phyloP scores from a whole-genome alignment of 371 early-diverging fungal species.

The Mucor indicus region DNA sequence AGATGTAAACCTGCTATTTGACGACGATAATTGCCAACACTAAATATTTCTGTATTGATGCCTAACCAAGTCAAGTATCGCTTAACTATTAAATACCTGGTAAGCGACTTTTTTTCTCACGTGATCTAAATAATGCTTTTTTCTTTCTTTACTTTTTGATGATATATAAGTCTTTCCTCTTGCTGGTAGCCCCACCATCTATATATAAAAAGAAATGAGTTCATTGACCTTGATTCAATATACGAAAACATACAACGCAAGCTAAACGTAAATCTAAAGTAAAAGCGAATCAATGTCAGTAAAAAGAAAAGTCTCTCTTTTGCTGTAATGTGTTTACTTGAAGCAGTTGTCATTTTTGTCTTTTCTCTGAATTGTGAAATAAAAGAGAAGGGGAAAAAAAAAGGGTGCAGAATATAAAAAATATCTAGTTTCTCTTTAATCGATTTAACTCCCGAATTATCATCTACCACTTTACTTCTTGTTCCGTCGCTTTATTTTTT shows the following conservation, averaged over 20 bases:
- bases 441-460: too few relatives aligned
- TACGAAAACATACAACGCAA: conserved; percentile 26
- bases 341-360: too few relatives aligned
- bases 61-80: conserved; percentile 96
- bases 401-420: too few relatives aligned
- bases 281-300: too few relatives aligned
- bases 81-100: conserved; percentile 49
- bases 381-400: too few relatives aligned
- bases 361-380: too few relatives aligned
- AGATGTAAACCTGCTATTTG: conserved; percentile 78
- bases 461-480: too few relatives aligned
- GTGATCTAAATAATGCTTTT: too few relatives aligned
- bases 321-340: too few relatives aligned
- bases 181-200: conserved; percentile 89
- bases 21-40: conserved; percentile 92
- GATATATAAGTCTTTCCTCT: conserved; percentile 90
- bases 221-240: not conserved
- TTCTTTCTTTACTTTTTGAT: conserved; percentile 77
- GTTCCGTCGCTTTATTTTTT: too few relatives aligned
- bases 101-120: not conserved
- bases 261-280: conserved; percentile 4
- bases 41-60: conserved; percentile 85
- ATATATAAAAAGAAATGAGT: not conserved
- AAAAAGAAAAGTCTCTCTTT: too few relatives aligned
- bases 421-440: too few relatives aligned